Base-by-base conservation (phyloP, 2,329 filamentous ascomycete genomes). In the Ascochyta fabae region DNA sequence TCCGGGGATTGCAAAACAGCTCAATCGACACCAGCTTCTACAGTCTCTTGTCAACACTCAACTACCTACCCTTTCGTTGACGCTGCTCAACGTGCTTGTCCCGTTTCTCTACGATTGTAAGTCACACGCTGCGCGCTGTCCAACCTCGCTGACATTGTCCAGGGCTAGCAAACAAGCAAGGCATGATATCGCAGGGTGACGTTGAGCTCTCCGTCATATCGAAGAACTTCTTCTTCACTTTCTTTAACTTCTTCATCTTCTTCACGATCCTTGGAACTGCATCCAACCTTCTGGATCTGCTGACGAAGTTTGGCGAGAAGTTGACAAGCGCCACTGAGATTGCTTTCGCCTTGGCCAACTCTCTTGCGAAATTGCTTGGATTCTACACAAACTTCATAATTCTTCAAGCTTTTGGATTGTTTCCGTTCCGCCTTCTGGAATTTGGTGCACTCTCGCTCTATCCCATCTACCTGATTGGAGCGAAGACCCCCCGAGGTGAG, bases 221-320 rank as follows among this genome's bases (percentile, higher is more conserved):
- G 49, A 99, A 99, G 79, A 99, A 98, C 76, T 99, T 98, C 79
- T 96, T 98, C 82, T 99, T 99, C 74, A 93, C 90, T 9, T 99
- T 99, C 77, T 98, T 99, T 85, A 99, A 99, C 77, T 91, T 98
- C 53, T 99, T 99, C 77, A 85, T 98, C 46, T 86, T 98, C 40
- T 97, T 98, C 74, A 96, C 94, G 1, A 84, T 95, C 24, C 90
- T 96, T 41, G 90, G 90, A 49, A 92, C 92, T 4, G 91, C 86
- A 1, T 86, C 89, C 35, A 86, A 88, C 49, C 90, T 96, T 69
- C 87, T 87, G 76, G 81, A 82, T 31, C 84, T 89, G 48, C 82
- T 83, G 69, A 77, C 84, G 52, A 79, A 81, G 24, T 81, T 98
- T 42, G 86, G 86, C 49, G 85, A 94, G 43, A 86, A 88, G 9